Conservation (phyloP, 352 stramenopile species). For the Pythium myriotylum region DNA sequence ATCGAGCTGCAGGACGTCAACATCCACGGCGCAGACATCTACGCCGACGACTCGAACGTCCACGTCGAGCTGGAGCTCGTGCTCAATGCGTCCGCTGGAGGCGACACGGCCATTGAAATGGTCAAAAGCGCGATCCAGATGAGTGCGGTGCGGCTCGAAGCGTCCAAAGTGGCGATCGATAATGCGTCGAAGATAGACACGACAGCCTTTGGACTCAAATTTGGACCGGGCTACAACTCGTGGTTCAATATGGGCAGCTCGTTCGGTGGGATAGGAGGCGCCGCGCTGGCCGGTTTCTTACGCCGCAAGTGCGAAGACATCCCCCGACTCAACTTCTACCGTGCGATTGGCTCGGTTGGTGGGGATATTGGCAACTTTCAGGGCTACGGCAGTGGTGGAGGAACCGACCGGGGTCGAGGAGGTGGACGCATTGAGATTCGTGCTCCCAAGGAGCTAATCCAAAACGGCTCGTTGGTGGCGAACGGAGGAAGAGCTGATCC, state of each 20-base stretch:
- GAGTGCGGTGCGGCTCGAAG: conserved; percentile 66
- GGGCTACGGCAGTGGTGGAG: conserved; percentile 82
- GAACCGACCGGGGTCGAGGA: conserved; percentile 57
- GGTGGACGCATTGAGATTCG: conserved; percentile 63
- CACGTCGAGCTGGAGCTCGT: conserved; percentile 21
- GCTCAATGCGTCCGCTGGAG: conserved; percentile 19
- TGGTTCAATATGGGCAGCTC: conserved; percentile 62
- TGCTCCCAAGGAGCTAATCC: conserved; percentile 36
- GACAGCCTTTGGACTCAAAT: conserved; percentile 68
- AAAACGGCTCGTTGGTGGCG: conserved; percentile 67
- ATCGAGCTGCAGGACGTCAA: conserved; percentile 42
- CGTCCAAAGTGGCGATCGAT: conserved; percentile 47
- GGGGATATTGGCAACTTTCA: conserved; percentile 65
- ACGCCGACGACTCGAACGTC: conserved; percentile 14
- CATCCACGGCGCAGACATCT: conserved; percentile 40
- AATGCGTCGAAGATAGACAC: conserved; percentile 53
- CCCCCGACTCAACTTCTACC: conserved; percentile 58
- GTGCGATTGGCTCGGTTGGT: conserved; percentile 61
- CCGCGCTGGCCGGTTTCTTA: conserved; percentile 42
- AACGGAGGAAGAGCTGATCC: conserved; percentile 61
- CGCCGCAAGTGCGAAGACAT: conserved; percentile 53
- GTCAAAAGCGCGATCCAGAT: conserved; percentile 51
- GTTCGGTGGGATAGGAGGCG: conserved; percentile 80
- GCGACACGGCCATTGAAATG: conserved; percentile 38
- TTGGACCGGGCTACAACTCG: conserved; percentile 82